Evolutionary conservation across 257 asterid species (phyloP), one percentile per base, ranked within the genome.

Genomic region (Ajuga chamaepitys): DNA sequence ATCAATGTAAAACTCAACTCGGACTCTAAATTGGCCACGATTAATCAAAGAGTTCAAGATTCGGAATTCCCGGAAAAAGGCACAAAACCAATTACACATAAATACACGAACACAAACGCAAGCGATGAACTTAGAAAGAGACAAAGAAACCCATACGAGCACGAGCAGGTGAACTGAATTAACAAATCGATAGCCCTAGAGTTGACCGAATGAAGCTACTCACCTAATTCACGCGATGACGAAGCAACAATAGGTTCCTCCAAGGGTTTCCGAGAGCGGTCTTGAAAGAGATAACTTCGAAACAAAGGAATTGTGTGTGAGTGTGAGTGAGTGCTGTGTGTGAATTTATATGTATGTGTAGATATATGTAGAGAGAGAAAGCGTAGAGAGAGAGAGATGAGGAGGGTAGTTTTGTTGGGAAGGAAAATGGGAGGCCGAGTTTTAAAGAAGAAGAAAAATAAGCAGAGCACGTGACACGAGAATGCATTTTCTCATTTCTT

Each of bases 151-250:
- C 53, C n/a, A 46, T 65, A 55, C 30, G 46, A 52, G 61, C 62
- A 66, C 13, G 70, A 63, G 55, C 72, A 61, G 72, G 66, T 74
- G 64, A 74, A 41, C 22, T 54, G 46, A 75, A 69, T 68, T 22
- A 26, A 72, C 5, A 63, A 76, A 63, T 50, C 56, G 62, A 70
- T 21, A 74, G 56, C 85, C 85, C 80, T 71, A 77, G 78, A 74
- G 77, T 77, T 80, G 81, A 80, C 80, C 66, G 70, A 80, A 75
- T 74, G 67, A 64, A 71, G 76, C 45, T 14, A 71, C 79, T 53
- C 71, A 77, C 86, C 82, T 61, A 71, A 70, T 60, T 58, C 71
- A 21, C 50, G 67, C 70, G 63, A 41, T 24, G 72, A 55, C 9
- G 70, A 62, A 73, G 69, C 78, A 50, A 41, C 16, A 53, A 10